A percentile compares a stretch with the other conserved stretches of the same genome.
Evolutionary conservation across 2,329 filamentous ascomycete species (phyloP).

Genomic region (Fusarium nelsonii): DNA sequence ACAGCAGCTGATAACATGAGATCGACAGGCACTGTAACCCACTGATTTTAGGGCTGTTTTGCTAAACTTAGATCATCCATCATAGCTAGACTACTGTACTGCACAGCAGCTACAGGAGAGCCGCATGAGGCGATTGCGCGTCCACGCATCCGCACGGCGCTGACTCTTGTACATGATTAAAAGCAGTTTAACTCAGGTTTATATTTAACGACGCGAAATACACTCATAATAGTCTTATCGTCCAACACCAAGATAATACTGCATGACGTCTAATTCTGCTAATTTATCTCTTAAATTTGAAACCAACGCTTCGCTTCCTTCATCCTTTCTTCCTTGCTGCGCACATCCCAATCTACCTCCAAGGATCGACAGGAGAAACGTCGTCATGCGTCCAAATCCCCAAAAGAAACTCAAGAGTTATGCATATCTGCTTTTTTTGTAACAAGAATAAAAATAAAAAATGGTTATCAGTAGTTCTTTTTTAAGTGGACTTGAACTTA

Average conservation of each 20-base stretch:
- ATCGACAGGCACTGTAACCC: slow-evolving; percentile 28
- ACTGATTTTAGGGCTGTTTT: slow-evolving; percentile 12
- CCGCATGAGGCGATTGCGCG: slow-evolving; percentile 30
- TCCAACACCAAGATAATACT: not conserved
- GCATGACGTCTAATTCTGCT: not conserved
- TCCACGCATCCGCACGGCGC: slow-evolving; percentile 6
- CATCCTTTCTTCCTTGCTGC: not conserved
- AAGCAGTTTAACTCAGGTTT: not conserved
- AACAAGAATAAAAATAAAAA: not conserved
- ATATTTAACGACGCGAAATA: not conserved
- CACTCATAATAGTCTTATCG: not conserved
- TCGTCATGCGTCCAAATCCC: not conserved
- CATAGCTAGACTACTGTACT: not conserved
- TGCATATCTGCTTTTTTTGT: not conserved
- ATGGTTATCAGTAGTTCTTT: no score
- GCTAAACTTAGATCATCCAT: slow-evolving; percentile 34
- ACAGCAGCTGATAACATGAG: slow-evolving; percentile 7
- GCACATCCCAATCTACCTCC: slow-evolving; percentile 38
- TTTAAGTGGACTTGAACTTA: slow-evolving; percentile 7
- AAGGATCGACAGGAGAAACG: slow-evolving; percentile 37
- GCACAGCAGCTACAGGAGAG: slow-evolving; percentile 10
- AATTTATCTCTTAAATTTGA: not conserved
- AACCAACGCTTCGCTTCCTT: slow-evolving; percentile 1
- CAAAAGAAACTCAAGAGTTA: not conserved
- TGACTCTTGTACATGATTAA: no score